A percentile compares a stretch with the other conserved stretches of the same genome.
These are phyloP conservation scores for Novymonas esmeraldas DNA, from an alignment of 208 protist species.

Conservation along the genomic window DNA sequence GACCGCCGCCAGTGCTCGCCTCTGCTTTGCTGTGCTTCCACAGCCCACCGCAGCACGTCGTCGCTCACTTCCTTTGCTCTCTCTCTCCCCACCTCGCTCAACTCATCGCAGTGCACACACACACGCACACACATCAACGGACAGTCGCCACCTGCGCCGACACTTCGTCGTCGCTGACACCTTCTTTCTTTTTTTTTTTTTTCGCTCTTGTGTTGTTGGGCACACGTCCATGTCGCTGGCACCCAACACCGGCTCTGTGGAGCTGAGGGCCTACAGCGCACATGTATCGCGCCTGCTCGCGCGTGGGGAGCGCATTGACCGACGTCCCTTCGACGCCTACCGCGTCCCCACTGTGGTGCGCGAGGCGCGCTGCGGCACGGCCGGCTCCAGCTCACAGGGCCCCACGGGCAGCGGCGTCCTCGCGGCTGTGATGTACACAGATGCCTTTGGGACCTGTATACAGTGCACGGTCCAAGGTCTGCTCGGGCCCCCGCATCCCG, in stretches of 20 bases:
- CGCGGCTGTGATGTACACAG: slow-evolving; percentile 75
- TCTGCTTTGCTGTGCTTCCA: too few relatives aligned
- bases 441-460: slow-evolving; percentile 67
- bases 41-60: too few relatives aligned
- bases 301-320: slow-evolving; percentile 54
- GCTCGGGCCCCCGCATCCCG: slow-evolving; percentile 69
- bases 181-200: not conserved
- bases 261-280: slow-evolving; percentile 66
- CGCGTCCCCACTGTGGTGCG: slow-evolving; percentile 61
- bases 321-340: slow-evolving; percentile 42
- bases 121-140: not conserved
- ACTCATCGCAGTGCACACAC: not conserved
- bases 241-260: slow-evolving; percentile 76
- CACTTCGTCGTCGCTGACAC: not conserved
- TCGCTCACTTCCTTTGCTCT: too few relatives aligned
- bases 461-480: slow-evolving; percentile 65
- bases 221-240: slow-evolving; percentile 64
- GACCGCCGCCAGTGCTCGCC: too few relatives aligned
- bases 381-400: not conserved
- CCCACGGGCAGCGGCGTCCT: slow-evolving; percentile 21
- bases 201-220: not conserved
- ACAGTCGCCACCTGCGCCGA: too few relatives aligned
- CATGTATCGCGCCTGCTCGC: slow-evolving; percentile 49
- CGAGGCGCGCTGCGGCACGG: slow-evolving; percentile 28
- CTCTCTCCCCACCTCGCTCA: too few relatives aligned